Conservation (phyloP, 2,329 filamentous ascomycete genomes). For the Hymenoscyphus fraxineus region DNA sequence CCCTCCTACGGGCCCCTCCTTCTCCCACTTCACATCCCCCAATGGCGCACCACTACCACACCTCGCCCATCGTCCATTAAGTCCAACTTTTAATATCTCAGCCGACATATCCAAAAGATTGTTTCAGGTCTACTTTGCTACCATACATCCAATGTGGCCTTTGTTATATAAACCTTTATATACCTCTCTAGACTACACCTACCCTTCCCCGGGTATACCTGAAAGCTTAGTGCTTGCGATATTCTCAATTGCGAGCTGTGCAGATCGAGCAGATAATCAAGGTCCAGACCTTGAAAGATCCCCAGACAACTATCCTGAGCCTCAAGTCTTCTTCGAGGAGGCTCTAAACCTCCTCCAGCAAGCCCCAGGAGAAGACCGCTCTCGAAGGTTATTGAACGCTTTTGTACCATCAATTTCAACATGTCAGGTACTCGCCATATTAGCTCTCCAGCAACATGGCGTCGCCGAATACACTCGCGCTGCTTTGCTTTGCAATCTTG, state of each 20-base stretch:
- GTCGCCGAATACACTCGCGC: slow-evolving; percentile 32
- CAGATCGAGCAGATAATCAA: slow-evolving; percentile 18
- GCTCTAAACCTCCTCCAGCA: slow-evolving; percentile 24
- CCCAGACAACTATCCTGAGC: slow-evolving; percentile 20
- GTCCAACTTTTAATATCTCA: slow-evolving; percentile 15
- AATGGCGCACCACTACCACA: not conserved
- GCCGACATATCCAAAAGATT: slow-evolving; percentile 27
- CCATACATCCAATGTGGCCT: slow-evolving; percentile 33
- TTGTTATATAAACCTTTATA: slow-evolving; percentile 34
- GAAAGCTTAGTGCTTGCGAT: slow-evolving; percentile 28
- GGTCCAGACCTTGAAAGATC: slow-evolving; percentile 12
- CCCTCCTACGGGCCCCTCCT: not conserved
- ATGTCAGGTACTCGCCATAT: slow-evolving; percentile 31
- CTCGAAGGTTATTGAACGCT: slow-evolving; percentile 18
- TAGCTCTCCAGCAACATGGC: slow-evolving; percentile 32
- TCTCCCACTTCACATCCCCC: slow-evolving; percentile 1
- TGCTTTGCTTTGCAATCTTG: slow-evolving; percentile 29
- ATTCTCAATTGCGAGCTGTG: slow-evolving; percentile 31
- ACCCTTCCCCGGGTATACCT: slow-evolving; percentile 26
- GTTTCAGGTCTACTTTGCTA: slow-evolving; percentile 32
- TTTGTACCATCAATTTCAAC: slow-evolving; percentile 29
- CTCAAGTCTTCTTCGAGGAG: slow-evolving; percentile 25
- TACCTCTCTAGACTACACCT: slow-evolving; percentile 26
- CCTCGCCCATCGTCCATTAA: not conserved
- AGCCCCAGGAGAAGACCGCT: slow-evolving; percentile 9